Percentiles rank a stretch among this genome's conserved stretches.
Conservation (phyloP, 441 rosid genomes). For the Croton laevigatus region DNA sequence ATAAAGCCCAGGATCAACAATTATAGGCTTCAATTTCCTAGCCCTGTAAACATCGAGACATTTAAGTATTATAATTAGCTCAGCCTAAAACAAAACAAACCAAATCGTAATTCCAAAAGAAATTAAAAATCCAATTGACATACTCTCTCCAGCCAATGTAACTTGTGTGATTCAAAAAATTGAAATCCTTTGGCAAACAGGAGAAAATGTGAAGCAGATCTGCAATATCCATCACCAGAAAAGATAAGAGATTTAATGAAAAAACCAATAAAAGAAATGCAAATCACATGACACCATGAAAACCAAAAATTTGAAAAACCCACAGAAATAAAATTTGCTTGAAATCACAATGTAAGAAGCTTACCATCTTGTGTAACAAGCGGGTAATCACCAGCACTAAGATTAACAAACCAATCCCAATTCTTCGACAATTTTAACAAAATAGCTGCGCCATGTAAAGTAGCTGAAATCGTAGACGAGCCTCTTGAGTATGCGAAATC, state of each 20-base stretch:
- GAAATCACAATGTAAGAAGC: slow-evolving; percentile 9
- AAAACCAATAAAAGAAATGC: background rate
- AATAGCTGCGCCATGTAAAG: slow-evolving; percentile 84
- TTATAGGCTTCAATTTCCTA: slow-evolving; percentile 74
- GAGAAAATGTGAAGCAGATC: slow-evolving; percentile 87
- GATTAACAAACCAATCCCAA: slow-evolving; percentile 93
- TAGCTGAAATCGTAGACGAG: slow-evolving; percentile 71
- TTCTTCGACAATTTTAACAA: slow-evolving; percentile 57
- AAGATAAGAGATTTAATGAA: background rate
- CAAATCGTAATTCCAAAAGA: background rate
- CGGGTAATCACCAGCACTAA: slow-evolving; percentile 75
- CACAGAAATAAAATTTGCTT: slow-evolving; percentile 19
- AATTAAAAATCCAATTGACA: slow-evolving; percentile 19
- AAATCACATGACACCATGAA: background rate
- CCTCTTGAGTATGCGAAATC: slow-evolving; percentile 76
- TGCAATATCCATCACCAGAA: slow-evolving; percentile 27
- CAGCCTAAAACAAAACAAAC: slow-evolving; percentile 3
- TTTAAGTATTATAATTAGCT: slow-evolving; percentile 1
- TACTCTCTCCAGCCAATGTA: slow-evolving; percentile 96
- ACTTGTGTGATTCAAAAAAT: slow-evolving; percentile 70
- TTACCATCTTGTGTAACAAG: slow-evolving; percentile 94
- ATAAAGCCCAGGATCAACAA: slow-evolving; percentile 96
- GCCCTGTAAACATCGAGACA: slow-evolving; percentile 44
- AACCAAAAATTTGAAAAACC: background rate
- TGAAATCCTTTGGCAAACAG: slow-evolving; percentile 64